Evolutionary conservation across 2,329 filamentous ascomycete genomes (phyloP).

Genomic region (Botrytis medusae): DNA sequence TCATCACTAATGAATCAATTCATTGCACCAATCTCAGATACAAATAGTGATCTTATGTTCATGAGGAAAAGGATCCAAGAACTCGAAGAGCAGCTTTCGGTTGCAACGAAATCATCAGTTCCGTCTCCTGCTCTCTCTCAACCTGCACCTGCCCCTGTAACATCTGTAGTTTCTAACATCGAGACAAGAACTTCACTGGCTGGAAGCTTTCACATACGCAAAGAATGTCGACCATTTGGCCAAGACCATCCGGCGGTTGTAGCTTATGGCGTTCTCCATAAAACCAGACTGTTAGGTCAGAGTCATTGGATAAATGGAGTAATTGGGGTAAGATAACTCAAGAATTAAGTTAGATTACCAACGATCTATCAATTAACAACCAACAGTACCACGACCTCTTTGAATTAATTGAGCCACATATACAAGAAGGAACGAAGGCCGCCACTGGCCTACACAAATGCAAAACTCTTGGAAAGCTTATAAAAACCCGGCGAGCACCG

Average conservation of each 20-base stretch:
- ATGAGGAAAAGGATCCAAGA: not conserved
- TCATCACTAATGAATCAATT: not conserved
- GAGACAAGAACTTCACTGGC: not conserved
- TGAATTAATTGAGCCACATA: conserved; percentile 43
- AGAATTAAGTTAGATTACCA: not conserved
- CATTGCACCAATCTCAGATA: not conserved
- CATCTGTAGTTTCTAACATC: not conserved
- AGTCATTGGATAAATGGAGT: conserved; percentile 57
- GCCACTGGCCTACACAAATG: conserved; percentile 47
- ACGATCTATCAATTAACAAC: not conserved
- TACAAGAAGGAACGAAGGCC: conserved; percentile 44
- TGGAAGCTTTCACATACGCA: not conserved
- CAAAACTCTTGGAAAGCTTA: conserved; percentile 52
- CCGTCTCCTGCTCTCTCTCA: not conserved
- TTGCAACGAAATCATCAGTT: not conserved
- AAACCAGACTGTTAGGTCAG: conserved; percentile 56
- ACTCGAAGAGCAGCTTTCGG: not conserved
- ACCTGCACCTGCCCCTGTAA: not conserved
- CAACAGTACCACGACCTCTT: not conserved
- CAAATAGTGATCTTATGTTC: too few species aligned
- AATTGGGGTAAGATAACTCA: conserved; percentile 42
- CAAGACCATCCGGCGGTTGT: conserved; percentile 43
- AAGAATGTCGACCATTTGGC: conserved; percentile 21
- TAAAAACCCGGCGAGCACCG: conserved; percentile 52
- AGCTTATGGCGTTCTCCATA: conserved; percentile 51